Base-by-base conservation (phyloP, 768 basidiomycete species). In the Lactifluus volemus region DNA sequence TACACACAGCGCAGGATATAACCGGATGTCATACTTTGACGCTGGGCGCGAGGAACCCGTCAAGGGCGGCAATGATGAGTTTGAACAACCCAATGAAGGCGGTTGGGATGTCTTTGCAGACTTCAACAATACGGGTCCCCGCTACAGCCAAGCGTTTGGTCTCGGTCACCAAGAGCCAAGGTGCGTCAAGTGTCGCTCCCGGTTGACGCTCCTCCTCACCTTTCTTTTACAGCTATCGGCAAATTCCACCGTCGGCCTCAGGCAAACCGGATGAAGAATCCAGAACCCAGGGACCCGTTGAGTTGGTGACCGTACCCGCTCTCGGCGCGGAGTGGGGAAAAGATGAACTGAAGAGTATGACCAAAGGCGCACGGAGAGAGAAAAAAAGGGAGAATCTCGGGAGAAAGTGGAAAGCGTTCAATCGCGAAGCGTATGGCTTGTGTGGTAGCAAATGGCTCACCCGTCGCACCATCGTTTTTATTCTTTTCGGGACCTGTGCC, bases 291-390 rank as follows among this genome's bases (percentile, higher is more conserved):
- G 76, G 77, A 10, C 83, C 81, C 3, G 89, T 93, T 25, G 94
- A 98, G 73, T 78, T 95, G 71, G 87, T 96, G 48, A 96, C 94
- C 0, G 92, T 97, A 0, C 94, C 94, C 3, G 89, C 89, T 2
- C 78, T 98, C 3, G 94, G 94, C 19, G 76, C 94, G 0, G 94
- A 98, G 74, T 98, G 94, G 94, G 81, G 81, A 29, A 83, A 84
- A 53, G 75, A 80, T 19, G 94, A 98, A 70, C 73, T 97, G 71
- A 81, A 79, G 51, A 80, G 81, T 41, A 88, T 92, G 82, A 88
- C 87, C 1, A 87, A 85, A 68, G 74, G 83, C 2, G 89, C 82
- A 5, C 81, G 81, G 69, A 77, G 80, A 32, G 86, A 91, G 72
- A 76, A 80, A 53, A 83, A 82, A 69, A 68, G 74, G 14, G 83